Percentiles rank a stretch among this genome's conserved stretches.
phyloP scores from a whole-genome alignment of 306 rosid genomes.

The Rosa chinensis region DNA sequence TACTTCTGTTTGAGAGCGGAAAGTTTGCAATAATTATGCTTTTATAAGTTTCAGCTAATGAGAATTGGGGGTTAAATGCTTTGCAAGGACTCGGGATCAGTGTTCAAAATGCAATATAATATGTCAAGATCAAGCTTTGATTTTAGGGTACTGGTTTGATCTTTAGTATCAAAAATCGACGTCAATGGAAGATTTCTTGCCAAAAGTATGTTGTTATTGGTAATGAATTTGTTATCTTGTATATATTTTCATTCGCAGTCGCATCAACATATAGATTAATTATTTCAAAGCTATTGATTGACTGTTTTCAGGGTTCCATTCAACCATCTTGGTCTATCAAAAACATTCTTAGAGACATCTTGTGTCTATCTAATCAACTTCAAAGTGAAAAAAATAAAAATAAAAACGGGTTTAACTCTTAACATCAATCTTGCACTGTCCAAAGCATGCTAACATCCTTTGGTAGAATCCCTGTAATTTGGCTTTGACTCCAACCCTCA shows the following conservation, averaged over 20 bases:
- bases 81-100: neutral
- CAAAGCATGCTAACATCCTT: too few relatives aligned
- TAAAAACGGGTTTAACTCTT: too few relatives aligned
- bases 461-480: too few relatives aligned
- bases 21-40: neutral
- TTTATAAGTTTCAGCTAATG: neutral
- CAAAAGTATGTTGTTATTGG: neutral
- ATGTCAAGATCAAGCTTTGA: neutral
- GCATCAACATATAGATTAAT: too few relatives aligned
- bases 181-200: neutral
- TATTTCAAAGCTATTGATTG: too few relatives aligned
- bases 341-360: too few relatives aligned
- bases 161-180: neutral
- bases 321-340: too few relatives aligned
- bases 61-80: neutral
- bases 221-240: neutral
- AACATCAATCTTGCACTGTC: too few relatives aligned
- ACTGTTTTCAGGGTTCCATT: too few relatives aligned
- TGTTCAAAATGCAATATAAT: neutral
- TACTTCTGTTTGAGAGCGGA: slow-evolving; percentile 17
- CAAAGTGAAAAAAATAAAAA: too few relatives aligned
- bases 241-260: neutral
- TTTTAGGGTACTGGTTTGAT: neutral
- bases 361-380: too few relatives aligned
- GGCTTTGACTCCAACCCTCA: too few relatives aligned